Evolutionary conservation across 2,329 filamentous ascomycete genomes (phyloP).

Genomic region (Cladorrhinum sp.): DNA sequence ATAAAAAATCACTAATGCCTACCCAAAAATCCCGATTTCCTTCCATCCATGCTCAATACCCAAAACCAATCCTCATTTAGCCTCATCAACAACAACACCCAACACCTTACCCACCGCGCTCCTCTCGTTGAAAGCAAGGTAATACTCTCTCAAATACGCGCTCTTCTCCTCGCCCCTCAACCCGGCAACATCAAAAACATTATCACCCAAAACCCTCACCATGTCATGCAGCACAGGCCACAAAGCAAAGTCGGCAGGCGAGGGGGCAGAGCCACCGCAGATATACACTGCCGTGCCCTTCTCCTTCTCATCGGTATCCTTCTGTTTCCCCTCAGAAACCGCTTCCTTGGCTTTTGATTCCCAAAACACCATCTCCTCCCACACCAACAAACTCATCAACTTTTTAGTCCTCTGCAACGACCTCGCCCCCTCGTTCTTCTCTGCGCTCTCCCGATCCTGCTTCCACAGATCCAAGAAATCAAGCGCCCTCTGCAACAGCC

Average conservation of each 20-base stretch:
- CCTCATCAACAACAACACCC: slow-evolving; percentile 4
- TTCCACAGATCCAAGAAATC: slow-evolving; percentile 39
- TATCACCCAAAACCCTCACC: slow-evolving; percentile 33
- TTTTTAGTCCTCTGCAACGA: background rate
- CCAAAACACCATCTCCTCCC: slow-evolving; percentile 38
- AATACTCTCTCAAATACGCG: slow-evolving; percentile 37
- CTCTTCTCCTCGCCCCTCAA: slow-evolving; percentile 18
- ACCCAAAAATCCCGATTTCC: background rate
- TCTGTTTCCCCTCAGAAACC: background rate
- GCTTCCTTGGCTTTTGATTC: slow-evolving; percentile 36
- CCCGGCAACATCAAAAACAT: slow-evolving; percentile 26
- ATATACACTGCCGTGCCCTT: slow-evolving; percentile 38
- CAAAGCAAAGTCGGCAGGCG: slow-evolving; percentile 54
- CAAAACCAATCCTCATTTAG: background rate
- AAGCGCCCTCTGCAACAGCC: slow-evolving; percentile 43
- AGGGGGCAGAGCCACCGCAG: slow-evolving; percentile 37
- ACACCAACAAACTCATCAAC: slow-evolving; percentile 1
- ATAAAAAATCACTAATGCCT: background rate
- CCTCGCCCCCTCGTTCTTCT: background rate
- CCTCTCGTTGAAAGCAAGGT: slow-evolving; percentile 30
- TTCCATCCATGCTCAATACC: background rate
- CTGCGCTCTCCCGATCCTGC: slow-evolving; percentile 5
- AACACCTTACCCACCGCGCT: slow-evolving; percentile 26
- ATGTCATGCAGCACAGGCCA: slow-evolving; percentile 55
- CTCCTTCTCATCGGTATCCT: slow-evolving; percentile 20